Evolutionary conservation across 768 basidiomycete genomes (phyloP).

Genomic region (Suillus discolor): DNA sequence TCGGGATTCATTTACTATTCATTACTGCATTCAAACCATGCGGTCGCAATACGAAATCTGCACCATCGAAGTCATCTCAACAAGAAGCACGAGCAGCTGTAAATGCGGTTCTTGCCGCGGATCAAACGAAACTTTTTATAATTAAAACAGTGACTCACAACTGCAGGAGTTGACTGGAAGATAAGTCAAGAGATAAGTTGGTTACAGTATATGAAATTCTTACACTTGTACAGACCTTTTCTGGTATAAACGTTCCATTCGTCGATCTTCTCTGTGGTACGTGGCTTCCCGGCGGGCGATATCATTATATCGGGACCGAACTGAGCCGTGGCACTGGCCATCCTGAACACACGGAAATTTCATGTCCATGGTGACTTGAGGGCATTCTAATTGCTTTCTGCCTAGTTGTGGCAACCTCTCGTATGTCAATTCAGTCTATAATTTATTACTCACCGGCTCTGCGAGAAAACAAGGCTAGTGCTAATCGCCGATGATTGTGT

Average conservation of each 20-base stretch:
- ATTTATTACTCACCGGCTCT: background rate
- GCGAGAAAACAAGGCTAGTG: background rate
- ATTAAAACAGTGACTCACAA: background rate
- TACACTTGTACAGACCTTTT: background rate
- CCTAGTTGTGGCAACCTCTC: background rate
- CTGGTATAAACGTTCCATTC: background rate
- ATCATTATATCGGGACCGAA: background rate
- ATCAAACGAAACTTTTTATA: background rate
- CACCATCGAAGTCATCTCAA: background rate
- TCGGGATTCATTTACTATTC: background rate
- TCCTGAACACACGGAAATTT: background rate
- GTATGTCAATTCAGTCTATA: background rate
- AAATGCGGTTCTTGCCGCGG: background rate
- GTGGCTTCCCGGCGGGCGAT: background rate
- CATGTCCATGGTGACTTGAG: background rate
- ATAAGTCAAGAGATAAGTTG: background rate
- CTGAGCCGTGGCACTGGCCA: background rate
- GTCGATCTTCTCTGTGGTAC: background rate
- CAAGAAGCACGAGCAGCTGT: background rate
- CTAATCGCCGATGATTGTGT: background rate
- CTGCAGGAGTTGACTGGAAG: background rate
- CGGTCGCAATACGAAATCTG: background rate
- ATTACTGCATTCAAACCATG: background rate
- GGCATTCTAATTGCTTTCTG: background rate
- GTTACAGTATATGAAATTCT: background rate